phyloP scores from a whole-genome alignment of 129 eudicot genomes.

The Calendula officinalis region DNA sequence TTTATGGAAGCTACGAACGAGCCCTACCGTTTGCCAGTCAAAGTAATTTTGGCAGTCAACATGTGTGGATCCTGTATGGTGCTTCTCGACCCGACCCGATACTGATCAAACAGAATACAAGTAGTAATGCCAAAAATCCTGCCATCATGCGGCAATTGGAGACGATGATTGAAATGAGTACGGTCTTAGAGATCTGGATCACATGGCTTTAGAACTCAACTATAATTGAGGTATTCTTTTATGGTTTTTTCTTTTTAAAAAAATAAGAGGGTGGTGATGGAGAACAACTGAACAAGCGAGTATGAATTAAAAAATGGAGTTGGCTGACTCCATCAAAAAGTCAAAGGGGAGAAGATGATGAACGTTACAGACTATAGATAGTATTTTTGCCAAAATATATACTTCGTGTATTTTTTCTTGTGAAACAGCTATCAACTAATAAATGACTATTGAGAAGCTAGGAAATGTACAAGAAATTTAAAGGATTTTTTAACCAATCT shows the following conservation, averaged over 20 bases:
- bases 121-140: slow-evolving; percentile 11
- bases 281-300: slow-evolving; percentile 17
- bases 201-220: slow-evolving; percentile 28
- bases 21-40: slow-evolving; percentile 99
- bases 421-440: no score
- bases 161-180: slow-evolving; percentile 21
- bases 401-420: no score
- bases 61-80: slow-evolving; percentile 85
- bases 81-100: slow-evolving; percentile 42
- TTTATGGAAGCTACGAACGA: slow-evolving; percentile 84
- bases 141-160: slow-evolving; percentile 37
- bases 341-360: neutral
- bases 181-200: slow-evolving; percentile 51
- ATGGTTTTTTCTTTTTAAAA: no score
- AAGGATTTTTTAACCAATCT: no score
- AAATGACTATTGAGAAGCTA: no score
- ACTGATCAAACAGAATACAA: slow-evolving; percentile 30
- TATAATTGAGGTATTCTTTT: neutral
- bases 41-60: slow-evolving; percentile 94
- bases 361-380: no score
- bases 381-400: no score
- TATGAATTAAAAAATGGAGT: slow-evolving; percentile 27
- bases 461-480: no score
- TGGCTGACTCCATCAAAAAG: neutral
- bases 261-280: slow-evolving; percentile 14